Percentiles rank a stretch among this genome's conserved stretches.
phyloP scores from a whole-genome alignment of 1,139 yeast genomes.

The Sugiyamaella sp. region DNA sequence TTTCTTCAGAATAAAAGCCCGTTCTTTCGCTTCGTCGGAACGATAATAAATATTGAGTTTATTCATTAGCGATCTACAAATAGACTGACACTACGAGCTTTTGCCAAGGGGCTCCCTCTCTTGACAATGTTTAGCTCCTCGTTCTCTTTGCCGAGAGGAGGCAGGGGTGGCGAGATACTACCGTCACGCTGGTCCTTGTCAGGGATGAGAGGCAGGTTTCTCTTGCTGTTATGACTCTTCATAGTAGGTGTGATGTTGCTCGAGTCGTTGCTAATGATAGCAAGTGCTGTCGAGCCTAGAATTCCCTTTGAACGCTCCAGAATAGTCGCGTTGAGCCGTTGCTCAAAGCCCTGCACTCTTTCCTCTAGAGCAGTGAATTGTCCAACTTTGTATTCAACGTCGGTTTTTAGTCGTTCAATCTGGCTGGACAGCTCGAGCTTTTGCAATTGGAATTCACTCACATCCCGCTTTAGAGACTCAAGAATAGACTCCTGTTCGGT shows the following conservation, averaged over 20 bases:
- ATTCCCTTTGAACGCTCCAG: conserved; percentile 41
- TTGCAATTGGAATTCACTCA: conserved; percentile 29
- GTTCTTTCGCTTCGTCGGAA: too few relatives aligned
- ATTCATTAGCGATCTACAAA: conserved; percentile 18
- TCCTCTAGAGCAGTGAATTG: conserved; percentile 37
- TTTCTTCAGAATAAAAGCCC: too few relatives aligned
- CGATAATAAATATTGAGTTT: conserved; percentile 1
- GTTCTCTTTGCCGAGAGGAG: conserved; percentile 31
- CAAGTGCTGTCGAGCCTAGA: conserved; percentile 40
- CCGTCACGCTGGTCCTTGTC: conserved; percentile 26
- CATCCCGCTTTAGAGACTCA: conserved; percentile 23
- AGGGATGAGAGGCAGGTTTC: conserved; percentile 38
- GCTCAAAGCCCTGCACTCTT: conserved; percentile 37
- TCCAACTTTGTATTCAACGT: conserved; percentile 34
- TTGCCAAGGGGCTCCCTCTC: conserved; percentile 30
- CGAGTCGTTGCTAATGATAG: conserved; percentile 33
- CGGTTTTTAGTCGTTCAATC: conserved; percentile 34
- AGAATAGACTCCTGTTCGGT: conserved; percentile 5
- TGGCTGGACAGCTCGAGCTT: conserved; percentile 34
- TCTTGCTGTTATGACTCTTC: conserved; percentile 25
- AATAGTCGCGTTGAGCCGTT: conserved; percentile 35
- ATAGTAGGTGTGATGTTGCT: conserved; percentile 18
- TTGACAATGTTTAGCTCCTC: conserved; percentile 31
- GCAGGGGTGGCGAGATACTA: conserved; percentile 3
- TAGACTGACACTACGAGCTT: conserved; percentile 41